Evolutionary conservation across 768 basidiomycete species (phyloP), one percentile per base, ranked within the genome.

Genomic region (Gyrodon lividus): DNA sequence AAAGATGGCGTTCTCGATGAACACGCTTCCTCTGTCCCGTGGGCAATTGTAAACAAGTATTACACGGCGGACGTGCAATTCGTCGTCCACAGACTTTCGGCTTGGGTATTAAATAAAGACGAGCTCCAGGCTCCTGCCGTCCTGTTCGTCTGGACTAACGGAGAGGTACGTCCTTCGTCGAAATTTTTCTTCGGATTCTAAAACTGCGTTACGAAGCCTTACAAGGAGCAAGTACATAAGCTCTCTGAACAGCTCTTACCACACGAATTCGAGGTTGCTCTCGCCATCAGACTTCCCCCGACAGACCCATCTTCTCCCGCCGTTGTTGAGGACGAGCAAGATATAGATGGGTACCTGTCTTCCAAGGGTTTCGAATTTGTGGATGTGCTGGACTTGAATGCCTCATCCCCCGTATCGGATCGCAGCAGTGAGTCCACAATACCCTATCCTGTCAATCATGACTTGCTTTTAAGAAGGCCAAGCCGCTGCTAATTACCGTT

Each of bases 21-120:
- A 22, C 54, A 56, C 10, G 24, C 54, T 20, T 43, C 56, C 1
- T 54, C 43, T 23, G 68, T 88, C 28, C 84, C 86, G 9, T 92
- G 88, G 89, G 86, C 80, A 37, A 87, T 92, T 54, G 69, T 70
- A 46, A 92, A 92, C 73, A 85, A 81, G 65, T 93, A 93, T 69
- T 93, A 92, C 70, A 80, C 80, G 13, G 91, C 90, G 2, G 74
- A 78, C 52, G 86, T 93, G 6, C 81, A 83, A 54, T 91, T 92
- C 62, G 70, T 81, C 30, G 71, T 76, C 10, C 76, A 77, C 48
- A 70, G 76, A 16, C 64, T 82, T 47, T 69, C 72, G 26, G 72
- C 75, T 10, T 72, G 80, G 52, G 67, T 66, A 26, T 68, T 74
- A 16, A 64, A 73, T 40, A 66, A 74, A 17, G 69, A 77, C 16